Evolutionary conservation across 805 yeast species (phyloP).

Genomic region (Wickerhamiella azymoides): DNA sequence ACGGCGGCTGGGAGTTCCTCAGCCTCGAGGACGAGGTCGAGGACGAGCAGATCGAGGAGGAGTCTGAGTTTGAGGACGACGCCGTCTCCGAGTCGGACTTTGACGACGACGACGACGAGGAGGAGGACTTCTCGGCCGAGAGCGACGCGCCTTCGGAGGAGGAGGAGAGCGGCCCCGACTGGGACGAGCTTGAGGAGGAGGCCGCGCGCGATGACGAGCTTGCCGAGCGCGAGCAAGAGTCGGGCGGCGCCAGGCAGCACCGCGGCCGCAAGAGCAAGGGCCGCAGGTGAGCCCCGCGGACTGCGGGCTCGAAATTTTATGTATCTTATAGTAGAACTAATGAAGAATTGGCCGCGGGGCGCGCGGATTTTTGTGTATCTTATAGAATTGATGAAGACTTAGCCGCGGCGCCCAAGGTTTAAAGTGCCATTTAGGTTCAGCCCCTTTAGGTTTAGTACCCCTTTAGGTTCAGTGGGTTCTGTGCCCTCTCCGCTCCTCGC

Average conservation of each 20-base stretch:
- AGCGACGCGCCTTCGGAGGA: conserved; percentile 18
- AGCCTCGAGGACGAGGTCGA: conserved; percentile 78
- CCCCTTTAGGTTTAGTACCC: too few species aligned
- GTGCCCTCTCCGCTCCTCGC: too few species aligned
- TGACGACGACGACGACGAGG: conserved; percentile 29
- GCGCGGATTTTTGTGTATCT: too few species aligned
- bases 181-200: conserved; percentile 50
- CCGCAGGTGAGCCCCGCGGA: conserved; percentile 3
- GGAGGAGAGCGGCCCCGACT: conserved; percentile 30
- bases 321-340: too few species aligned
- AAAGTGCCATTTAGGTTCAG: too few species aligned
- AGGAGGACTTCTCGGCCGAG: conserved; percentile 25
- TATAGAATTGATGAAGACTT: too few species aligned
- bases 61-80: conserved; percentile 48
- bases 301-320: too few species aligned
- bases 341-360: too few species aligned
- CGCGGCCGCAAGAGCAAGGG: conserved; percentile 6
- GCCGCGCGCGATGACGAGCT: conserved; percentile 27
- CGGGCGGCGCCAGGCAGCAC: background rate
- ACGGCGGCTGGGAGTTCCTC: conserved; percentile 94
- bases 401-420: too few species aligned
- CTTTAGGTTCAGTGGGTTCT: too few species aligned
- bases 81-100: conserved; percentile 33
- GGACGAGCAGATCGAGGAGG: conserved; percentile 57
- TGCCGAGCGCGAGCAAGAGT: conserved; percentile 2